These are phyloP conservation scores for Phymatotrichopsis omnivora DNA, from an alignment of 2,329 filamentous ascomycete species.

Conservation along the genomic window DNA sequence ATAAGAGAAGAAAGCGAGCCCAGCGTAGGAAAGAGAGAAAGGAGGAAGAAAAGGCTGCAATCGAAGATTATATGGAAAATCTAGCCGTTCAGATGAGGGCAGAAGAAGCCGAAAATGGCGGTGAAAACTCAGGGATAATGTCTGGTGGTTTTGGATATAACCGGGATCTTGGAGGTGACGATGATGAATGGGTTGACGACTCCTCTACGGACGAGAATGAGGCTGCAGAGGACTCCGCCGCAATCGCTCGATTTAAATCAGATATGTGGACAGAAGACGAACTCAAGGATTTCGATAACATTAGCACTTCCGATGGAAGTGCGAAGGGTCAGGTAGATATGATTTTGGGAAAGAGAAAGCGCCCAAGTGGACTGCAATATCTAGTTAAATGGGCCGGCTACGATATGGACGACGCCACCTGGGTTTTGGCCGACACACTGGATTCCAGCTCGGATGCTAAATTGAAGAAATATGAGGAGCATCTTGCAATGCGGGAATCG, in stretches of 20 bases:
- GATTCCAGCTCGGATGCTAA: constrained; percentile 31
- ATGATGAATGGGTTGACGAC: constrained; percentile 33
- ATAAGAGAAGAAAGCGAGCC: constrained; percentile 2
- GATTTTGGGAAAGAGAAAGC: constrained; percentile 40
- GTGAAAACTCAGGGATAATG: constrained; percentile 21
- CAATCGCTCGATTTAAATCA: constrained; percentile 26
- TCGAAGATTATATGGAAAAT: constrained; percentile 63
- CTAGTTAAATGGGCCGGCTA: constrained; percentile 42
- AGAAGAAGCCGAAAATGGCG: constrained; percentile 36
- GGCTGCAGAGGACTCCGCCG: constrained; percentile 18
- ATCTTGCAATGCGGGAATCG: constrained; percentile 33
- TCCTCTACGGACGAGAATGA: constrained; percentile 21
- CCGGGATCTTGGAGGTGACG: constrained; percentile 40
- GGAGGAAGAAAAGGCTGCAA: constrained; percentile 46
- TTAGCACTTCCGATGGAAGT: constrained; percentile 43
- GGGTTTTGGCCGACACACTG: constrained; percentile 38
- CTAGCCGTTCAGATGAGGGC: constrained; percentile 38
- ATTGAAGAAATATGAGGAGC: constrained; percentile 29
- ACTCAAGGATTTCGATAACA: constrained; percentile 40
- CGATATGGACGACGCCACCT: constrained; percentile 41
- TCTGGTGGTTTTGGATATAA: constrained; percentile 17
- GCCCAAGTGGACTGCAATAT: constrained; percentile 42
- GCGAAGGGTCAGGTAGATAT: constrained; percentile 36
- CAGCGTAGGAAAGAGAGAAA: constrained; percentile 1
- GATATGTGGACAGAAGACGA: constrained; percentile 39